These are phyloP conservation scores for Pistacia atlantica DNA, from an alignment of 345 rosid species.

Conservation along the genomic window DNA sequence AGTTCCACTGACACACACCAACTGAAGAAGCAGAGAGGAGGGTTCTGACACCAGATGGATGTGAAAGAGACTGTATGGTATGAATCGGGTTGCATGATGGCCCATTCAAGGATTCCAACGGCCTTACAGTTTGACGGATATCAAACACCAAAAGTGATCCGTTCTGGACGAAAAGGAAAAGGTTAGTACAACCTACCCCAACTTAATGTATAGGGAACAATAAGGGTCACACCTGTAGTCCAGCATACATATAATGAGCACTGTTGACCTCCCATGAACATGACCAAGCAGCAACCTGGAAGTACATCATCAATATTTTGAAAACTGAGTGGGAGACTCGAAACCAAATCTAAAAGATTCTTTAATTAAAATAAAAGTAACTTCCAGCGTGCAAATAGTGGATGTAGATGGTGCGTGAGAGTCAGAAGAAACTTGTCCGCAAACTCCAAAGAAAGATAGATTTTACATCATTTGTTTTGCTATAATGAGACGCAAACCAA, in stretches of 20 bases:
- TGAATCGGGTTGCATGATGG: constrained; percentile 75
- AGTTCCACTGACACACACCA: constrained; percentile 79
- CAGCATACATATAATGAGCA: constrained; percentile 74
- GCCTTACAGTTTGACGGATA: constrained; percentile 71
- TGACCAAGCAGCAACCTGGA: constrained; percentile 88
- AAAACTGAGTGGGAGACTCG: background rate
- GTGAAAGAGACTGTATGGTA: constrained; percentile 56
- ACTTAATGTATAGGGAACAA: background rate
- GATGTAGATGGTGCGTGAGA: background rate
- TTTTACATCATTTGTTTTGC: background rate
- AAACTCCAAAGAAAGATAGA: background rate
- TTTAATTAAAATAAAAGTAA: background rate
- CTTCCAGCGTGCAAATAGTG: background rate
- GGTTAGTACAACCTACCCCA: background rate
- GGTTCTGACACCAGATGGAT: constrained; percentile 39
- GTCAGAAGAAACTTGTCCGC: background rate
- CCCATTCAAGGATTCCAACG: constrained; percentile 59
- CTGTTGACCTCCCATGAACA: constrained; percentile 84
- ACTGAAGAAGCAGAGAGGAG: constrained; percentile 81
- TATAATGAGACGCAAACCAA: background rate
- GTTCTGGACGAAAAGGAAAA: constrained; percentile 41
- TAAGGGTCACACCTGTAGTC: constrained; percentile 64
- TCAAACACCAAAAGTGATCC: constrained; percentile 78
- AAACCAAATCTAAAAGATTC: background rate
- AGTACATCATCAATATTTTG: constrained; percentile 5